Percentiles rank a stretch among this genome's conserved stretches.
phyloP scores from a whole-genome alignment of 1,284 basidiomycete species.

The Inonotus obliquus region DNA sequence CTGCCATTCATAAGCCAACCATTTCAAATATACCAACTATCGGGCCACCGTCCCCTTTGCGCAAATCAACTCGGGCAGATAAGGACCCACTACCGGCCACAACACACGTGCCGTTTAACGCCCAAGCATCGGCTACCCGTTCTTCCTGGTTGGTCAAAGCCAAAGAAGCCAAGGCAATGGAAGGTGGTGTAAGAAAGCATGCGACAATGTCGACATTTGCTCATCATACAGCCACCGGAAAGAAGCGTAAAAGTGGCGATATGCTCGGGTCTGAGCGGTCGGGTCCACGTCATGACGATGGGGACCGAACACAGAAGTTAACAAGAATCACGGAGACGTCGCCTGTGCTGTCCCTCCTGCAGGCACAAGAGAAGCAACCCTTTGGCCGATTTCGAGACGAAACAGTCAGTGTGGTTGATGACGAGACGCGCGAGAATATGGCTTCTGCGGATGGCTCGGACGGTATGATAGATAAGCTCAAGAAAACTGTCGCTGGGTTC shows the following conservation, averaged over 20 bases:
- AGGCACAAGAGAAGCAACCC: slow-evolving; percentile 2
- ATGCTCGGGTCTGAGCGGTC: slow-evolving; percentile 31
- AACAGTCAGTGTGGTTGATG: background rate
- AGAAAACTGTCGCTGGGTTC: slow-evolving; percentile 61
- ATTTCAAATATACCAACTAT: slow-evolving; percentile 47
- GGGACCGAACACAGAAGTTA: slow-evolving; percentile 43
- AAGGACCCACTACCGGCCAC: slow-evolving; percentile 40
- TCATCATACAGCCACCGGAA: slow-evolving; percentile 23
- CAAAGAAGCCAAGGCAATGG: slow-evolving; percentile 68
- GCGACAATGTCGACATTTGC: background rate
- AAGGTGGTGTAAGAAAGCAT: slow-evolving; percentile 42
- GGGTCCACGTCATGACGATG: background rate
- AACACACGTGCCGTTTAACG: slow-evolving; percentile 28
- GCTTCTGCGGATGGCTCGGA: slow-evolving; percentile 32
- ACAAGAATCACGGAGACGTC: slow-evolving; percentile 34
- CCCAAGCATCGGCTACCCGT: slow-evolving; percentile 42
- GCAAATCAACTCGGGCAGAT: slow-evolving; percentile 54
- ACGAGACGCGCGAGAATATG: slow-evolving; percentile 19
- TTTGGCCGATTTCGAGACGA: slow-evolving; percentile 1
- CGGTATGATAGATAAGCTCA: slow-evolving; percentile 56
- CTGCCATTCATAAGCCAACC: slow-evolving; percentile 31
- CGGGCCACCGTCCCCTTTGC: slow-evolving; percentile 60
- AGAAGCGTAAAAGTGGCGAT: slow-evolving; percentile 68
- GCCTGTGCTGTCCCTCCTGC: background rate
- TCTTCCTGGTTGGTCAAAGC: slow-evolving; percentile 77